Base-by-base conservation (phyloP, 2,329 filamentous ascomycete species). In the Pseudogymnoascus destructans region DNA sequence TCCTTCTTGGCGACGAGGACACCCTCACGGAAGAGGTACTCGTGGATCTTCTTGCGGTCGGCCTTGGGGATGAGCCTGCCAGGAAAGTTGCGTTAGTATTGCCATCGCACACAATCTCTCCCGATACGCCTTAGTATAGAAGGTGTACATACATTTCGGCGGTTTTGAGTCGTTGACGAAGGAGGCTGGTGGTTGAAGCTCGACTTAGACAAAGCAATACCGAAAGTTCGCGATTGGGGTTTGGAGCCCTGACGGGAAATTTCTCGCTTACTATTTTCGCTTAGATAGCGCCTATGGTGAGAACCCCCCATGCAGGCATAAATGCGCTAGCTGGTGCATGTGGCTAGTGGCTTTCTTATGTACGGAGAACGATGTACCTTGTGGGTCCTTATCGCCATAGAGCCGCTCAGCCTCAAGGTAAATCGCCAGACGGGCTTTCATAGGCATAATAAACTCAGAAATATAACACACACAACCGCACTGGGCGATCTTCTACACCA, bases 31-130 rank as follows among this genome's bases (percentile, higher is more conserved):
- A 95, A 95, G 84, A 98, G 89, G 87, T 92, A 95, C 87, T 86
- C 92, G 85, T 98, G 93, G 80, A 98, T 97, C 87, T 90, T 89
- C 89, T 98, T 98, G 82, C 95, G 91, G 82, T 98, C 93, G 78
- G 89, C 87, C 87, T 97, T 97, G 77, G 93, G 93, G 78, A 98
- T 98, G 82, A 98, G 87, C 93, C 87, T 91, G 81, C 75, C 15
- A 35, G 30, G 23, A 57, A 57, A 57, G n/a, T 57, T 57, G 30
- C 46, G 46, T 52, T 52, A 52, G 46, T 52, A 52, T 52, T 52
- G 23, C 46, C 46, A 52, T 52, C 30, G 46, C 46, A 52, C 15
- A 52, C 25, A 52, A 30, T 52, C 25, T 8, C 8, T 17, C 30
- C 11, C 46, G 11, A 30, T 5, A 52, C 9, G 23, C 25, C 46